phyloP scores from a whole-genome alignment of 305 asterid genomes.

The Solanum chacoense region DNA sequence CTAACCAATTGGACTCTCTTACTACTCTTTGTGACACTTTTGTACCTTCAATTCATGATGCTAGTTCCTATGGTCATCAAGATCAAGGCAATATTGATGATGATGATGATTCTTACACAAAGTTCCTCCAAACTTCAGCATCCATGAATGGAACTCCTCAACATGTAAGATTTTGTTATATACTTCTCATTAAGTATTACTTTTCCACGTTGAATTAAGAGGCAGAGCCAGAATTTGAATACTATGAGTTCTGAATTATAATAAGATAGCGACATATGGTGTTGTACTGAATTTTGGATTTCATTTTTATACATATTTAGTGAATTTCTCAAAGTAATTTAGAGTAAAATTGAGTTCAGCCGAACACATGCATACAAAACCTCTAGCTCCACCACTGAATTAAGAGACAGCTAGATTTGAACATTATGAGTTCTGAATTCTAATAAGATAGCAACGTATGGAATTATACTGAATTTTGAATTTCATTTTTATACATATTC shows the following conservation, averaged over 20 bases:
- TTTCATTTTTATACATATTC: background rate
- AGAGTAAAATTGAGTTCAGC: background rate
- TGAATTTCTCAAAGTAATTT: too few species aligned
- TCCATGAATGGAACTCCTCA: conserved; percentile 57
- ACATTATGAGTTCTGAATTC: background rate
- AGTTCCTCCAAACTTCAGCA: conserved; percentile 55
- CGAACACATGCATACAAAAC: background rate
- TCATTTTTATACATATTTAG: background rate
- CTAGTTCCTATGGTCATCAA: background rate
- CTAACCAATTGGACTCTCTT: conserved; percentile 51
- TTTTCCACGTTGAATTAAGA: background rate
- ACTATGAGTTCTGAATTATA: background rate
- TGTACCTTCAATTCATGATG: conserved; percentile 38
- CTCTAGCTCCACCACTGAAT: background rate
- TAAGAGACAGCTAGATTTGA: background rate
- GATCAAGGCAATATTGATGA: background rate
- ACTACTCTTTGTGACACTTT: conserved; percentile 56
- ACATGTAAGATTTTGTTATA: conserved; percentile 23
- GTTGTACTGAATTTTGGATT: background rate
- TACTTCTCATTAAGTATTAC: background rate
- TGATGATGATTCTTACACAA: background rate
- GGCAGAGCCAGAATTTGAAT: background rate
- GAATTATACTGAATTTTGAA: background rate
- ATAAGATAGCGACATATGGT: background rate
- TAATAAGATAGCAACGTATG: background rate